A percentile compares a stretch with the other conserved stretches of the same genome.
phyloP scores from a whole-genome alignment of 176 grass and related monocot genomes.

The Bothriochloa decipiens region DNA sequence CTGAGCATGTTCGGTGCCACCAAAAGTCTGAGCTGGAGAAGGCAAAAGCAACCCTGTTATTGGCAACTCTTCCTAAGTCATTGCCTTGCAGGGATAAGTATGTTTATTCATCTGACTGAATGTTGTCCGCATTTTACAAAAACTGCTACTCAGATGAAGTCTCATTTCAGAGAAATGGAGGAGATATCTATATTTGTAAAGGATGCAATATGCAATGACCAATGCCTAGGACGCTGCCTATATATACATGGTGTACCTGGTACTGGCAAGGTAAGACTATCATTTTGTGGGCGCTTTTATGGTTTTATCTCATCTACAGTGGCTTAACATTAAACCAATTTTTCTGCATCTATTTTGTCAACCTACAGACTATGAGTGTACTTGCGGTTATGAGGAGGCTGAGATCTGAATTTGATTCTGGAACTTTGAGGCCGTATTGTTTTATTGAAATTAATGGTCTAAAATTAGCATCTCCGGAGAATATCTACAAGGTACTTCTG shows the following conservation, averaged over 20 bases:
- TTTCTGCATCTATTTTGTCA: constrained; percentile 34
- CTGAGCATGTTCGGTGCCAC: constrained; percentile 67
- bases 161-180: constrained; percentile 81
- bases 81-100: constrained; percentile 98
- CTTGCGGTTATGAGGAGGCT: constrained; percentile 88
- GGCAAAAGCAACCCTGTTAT: constrained; percentile 79
- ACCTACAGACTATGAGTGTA: constrained; percentile 91
- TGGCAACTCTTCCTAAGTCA: constrained; percentile 87
- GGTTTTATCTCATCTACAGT: constrained; percentile 23
- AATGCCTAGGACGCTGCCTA: constrained; percentile 92
- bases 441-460: constrained; percentile 98
- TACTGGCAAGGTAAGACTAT: constrained; percentile 80
- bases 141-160: constrained; percentile 34
- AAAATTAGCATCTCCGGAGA: constrained; percentile 89
- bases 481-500: constrained; percentile 84
- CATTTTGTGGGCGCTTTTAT: neutral
- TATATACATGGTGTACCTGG: constrained; percentile 99
- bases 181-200: constrained; percentile 88
- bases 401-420: constrained; percentile 76
- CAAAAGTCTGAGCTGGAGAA: constrained; percentile 88
- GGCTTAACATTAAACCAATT: constrained; percentile 31
- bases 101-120: constrained; percentile 28
- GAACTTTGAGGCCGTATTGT: constrained; percentile 71
- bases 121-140: constrained; percentile 13
- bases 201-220: constrained; percentile 85